These are phyloP conservation scores for Podaxis sp. DNA, from an alignment of 768 basidiomycete species.

Conservation along the genomic window DNA sequence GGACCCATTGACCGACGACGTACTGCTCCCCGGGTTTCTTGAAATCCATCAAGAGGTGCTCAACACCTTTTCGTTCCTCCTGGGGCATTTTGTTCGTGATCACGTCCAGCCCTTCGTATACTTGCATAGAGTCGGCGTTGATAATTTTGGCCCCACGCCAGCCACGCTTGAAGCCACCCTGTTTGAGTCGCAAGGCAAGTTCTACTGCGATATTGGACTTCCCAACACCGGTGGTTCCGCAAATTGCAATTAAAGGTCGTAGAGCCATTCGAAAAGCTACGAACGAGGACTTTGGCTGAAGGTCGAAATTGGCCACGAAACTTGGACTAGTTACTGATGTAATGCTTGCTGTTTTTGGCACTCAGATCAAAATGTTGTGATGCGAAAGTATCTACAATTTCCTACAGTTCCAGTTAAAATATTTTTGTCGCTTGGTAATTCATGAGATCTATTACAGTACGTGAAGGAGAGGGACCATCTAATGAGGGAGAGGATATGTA, in stretches of 20 bases:
- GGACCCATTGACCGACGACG: slow-evolving; percentile 83
- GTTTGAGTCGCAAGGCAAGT: slow-evolving; percentile 63
- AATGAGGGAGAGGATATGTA: slow-evolving; percentile 8
- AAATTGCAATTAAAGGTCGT: slow-evolving; percentile 76
- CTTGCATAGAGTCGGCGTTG: slow-evolving; percentile 98
- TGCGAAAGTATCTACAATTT: neutral
- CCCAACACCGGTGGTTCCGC: slow-evolving; percentile 94
- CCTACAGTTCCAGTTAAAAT: neutral
- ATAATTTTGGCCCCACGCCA: slow-evolving; percentile 75
- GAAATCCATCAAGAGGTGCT: slow-evolving; percentile 88
- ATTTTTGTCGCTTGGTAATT: neutral
- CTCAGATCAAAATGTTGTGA: neutral
- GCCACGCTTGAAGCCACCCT: slow-evolving; percentile 29
- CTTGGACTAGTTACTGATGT: neutral
- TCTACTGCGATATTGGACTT: slow-evolving; percentile 92
- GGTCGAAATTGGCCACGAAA: slow-evolving; percentile 6
- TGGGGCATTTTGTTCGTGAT: slow-evolving; percentile 91
- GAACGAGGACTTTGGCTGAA: neutral
- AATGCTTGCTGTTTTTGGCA: neutral
- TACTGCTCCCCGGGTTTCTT: slow-evolving; percentile 87
- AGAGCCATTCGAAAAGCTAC: slow-evolving; percentile 35
- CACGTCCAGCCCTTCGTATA: slow-evolving; percentile 86
- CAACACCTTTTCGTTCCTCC: slow-evolving; percentile 74
- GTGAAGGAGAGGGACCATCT: neutral
- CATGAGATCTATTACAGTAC: slow-evolving; percentile 3